phyloP scores from a whole-genome alignment of 768 basidiomycete species.

The Rhizopogon vulgaris region DNA sequence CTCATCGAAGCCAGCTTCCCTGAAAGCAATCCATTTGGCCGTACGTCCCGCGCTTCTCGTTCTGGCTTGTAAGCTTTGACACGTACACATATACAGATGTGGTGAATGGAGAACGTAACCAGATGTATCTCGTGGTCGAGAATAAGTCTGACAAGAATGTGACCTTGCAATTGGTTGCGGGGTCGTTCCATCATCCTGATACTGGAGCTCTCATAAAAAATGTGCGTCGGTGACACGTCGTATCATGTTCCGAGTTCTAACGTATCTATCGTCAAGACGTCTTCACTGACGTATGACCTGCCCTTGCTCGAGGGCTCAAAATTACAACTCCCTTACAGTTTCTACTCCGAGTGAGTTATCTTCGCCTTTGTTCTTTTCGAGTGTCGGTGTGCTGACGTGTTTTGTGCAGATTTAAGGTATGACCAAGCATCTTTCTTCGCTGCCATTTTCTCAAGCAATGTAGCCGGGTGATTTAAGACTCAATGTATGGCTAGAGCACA shows the following conservation, averaged over 20 bases:
- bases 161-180: constrained; percentile 58
- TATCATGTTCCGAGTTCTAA: background rate
- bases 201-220: constrained; percentile 65
- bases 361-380: background rate
- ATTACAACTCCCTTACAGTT: constrained; percentile 62
- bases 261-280: constrained; percentile 39
- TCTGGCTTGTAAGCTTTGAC: background rate
- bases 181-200: constrained; percentile 62
- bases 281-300: constrained; percentile 45
- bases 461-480: constrained; percentile 75
- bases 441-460: constrained; percentile 3
- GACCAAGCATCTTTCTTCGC: background rate
- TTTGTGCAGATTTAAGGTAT: constrained; percentile 54
- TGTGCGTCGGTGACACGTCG: constrained; percentile 32
- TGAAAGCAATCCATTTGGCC: constrained; percentile 69
- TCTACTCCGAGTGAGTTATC: constrained; percentile 73
- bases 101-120: constrained; percentile 79
- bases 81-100: constrained; percentile 44
- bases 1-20: constrained; percentile 51
- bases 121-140: constrained; percentile 58
- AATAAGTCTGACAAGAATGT: constrained; percentile 72
- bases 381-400: constrained; percentile 8
- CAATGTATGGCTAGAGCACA: constrained; percentile 71
- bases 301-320: constrained; percentile 51
- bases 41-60: constrained; percentile 38